These are phyloP conservation scores for Solanum corneliomulleri DNA, from an alignment of 257 asterid genomes.

Conservation along the genomic window DNA sequence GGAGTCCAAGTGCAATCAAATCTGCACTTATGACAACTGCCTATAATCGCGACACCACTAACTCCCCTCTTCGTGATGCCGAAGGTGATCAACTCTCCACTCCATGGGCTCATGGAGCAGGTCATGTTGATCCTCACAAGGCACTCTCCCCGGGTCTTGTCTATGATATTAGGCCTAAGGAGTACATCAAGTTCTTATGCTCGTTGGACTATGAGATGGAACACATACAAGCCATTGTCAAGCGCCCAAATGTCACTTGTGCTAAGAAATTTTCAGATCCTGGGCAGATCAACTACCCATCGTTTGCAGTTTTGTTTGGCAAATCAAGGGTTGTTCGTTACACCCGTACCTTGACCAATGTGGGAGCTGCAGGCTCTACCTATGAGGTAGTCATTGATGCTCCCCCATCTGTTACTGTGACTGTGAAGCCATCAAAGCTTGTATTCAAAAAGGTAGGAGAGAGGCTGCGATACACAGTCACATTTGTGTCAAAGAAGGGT, in stretches of 20 bases:
- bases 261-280: constrained; percentile 41
- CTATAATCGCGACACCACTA: constrained; percentile 24
- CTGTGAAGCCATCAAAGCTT: constrained; percentile 47
- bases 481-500: constrained; percentile 45
- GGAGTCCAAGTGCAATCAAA: constrained; percentile 42
- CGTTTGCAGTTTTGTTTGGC: constrained; percentile 59
- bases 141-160: constrained; percentile 39
- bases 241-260: constrained; percentile 50
- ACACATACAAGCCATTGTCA: constrained; percentile 33
- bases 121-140: constrained; percentile 39
- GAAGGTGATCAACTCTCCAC: constrained; percentile 16
- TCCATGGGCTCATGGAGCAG: constrained; percentile 33
- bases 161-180: constrained; percentile 19
- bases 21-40: constrained; percentile 49
- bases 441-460: constrained; percentile 42
- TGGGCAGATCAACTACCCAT: constrained; percentile 80
- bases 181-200: constrained; percentile 37
- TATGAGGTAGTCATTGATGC: constrained; percentile 33
- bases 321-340: constrained; percentile 55
- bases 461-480: constrained; percentile 38
- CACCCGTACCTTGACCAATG: constrained; percentile 57
- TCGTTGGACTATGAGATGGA: constrained; percentile 28
- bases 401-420: constrained; percentile 31
- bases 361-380: constrained; percentile 45
- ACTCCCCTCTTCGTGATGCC: constrained; percentile 29